phyloP scores from a whole-genome alignment of 2,329 filamentous ascomycete genomes.

The Emericellopsis cladophorae region DNA sequence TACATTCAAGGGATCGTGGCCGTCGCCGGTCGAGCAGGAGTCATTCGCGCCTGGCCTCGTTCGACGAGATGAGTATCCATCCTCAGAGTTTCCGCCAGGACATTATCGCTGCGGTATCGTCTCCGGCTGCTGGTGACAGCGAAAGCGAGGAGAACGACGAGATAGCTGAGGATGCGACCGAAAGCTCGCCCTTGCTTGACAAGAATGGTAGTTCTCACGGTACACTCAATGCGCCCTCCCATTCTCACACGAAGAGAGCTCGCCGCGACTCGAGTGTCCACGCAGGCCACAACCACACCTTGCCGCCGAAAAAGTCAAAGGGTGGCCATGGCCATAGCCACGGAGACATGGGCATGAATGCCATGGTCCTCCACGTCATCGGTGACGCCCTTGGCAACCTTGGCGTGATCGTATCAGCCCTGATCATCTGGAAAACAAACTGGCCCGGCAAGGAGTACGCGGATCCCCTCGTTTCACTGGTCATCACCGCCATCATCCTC shows the following conservation, averaged over 20 bases:
- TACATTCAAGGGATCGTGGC: slow-evolving; percentile 24
- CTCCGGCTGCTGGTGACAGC: slow-evolving; percentile 33
- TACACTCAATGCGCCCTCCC: neutral
- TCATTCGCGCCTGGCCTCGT: slow-evolving; percentile 47
- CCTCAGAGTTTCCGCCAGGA: slow-evolving; percentile 84
- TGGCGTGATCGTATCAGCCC: slow-evolving; percentile 69
- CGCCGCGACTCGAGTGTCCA: slow-evolving; percentile 45
- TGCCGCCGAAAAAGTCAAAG: slow-evolving; percentile 49
- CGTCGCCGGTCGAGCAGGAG: slow-evolving; percentile 32
- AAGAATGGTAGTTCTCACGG: slow-evolving; percentile 12
- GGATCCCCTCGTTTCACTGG: slow-evolving; percentile 81
- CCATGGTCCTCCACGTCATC: slow-evolving; percentile 63
- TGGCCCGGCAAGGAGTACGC: slow-evolving; percentile 76
- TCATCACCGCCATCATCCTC: slow-evolving; percentile 76
- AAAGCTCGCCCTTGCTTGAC: slow-evolving; percentile 35
- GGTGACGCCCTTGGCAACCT: slow-evolving; percentile 80
- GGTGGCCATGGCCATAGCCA: slow-evolving; percentile 66
- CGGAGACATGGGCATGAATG: slow-evolving; percentile 90
- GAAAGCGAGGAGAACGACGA: slow-evolving; percentile 29
- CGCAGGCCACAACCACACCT: slow-evolving; percentile 66
- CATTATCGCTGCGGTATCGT: slow-evolving; percentile 65
- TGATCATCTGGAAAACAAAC: slow-evolving; percentile 83
- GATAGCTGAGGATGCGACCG: slow-evolving; percentile 32
- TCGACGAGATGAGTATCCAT: slow-evolving; percentile 71
- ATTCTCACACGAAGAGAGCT: slow-evolving; percentile 12